Conservation (phyloP, 1,139 yeast genomes). For the Nakaseomyces bracarensis region DNA sequence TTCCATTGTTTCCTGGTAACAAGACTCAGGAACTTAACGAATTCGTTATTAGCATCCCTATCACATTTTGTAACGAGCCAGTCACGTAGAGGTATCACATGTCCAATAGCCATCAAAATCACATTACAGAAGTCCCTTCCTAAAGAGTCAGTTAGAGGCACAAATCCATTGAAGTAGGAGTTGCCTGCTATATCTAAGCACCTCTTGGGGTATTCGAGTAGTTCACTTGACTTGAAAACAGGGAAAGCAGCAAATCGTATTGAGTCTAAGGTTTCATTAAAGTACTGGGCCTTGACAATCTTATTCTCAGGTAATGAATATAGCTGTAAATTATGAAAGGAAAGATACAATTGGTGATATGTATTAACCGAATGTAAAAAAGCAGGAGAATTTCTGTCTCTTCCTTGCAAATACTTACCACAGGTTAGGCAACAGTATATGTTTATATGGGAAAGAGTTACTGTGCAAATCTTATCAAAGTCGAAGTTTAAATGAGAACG, state of each 20-base stretch:
- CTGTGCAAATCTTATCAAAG: constrained; percentile 56
- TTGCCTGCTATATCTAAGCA: constrained; percentile 39
- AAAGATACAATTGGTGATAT: constrained; percentile 57
- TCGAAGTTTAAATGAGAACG: constrained; percentile 50
- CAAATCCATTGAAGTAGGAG: constrained; percentile 51
- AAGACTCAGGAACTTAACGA: constrained; percentile 29
- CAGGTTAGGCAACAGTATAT: constrained; percentile 68
- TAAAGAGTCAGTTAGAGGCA: constrained; percentile 48
- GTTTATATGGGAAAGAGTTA: constrained; percentile 51
- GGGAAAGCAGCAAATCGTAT: constrained; percentile 54
- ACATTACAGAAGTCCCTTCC: constrained; percentile 41
- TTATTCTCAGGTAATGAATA: constrained; percentile 52
- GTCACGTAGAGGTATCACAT: constrained; percentile 46
- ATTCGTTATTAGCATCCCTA: constrained; percentile 27
- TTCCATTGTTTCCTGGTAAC: constrained; percentile 56
- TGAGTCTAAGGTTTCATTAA: constrained; percentile 36
- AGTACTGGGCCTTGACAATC: constrained; percentile 11
- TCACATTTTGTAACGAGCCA: constrained; percentile 36
- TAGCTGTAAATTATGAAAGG: constrained; percentile 41
- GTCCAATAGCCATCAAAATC: constrained; percentile 48
- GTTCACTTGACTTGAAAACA: constrained; percentile 34
- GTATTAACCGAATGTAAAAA: constrained; percentile 56
- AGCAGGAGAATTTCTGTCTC: constrained; percentile 56
- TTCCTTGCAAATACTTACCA: constrained; percentile 67
- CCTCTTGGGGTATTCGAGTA: constrained; percentile 25